Evolutionary conservation across 257 asterid genomes (phyloP).

Genomic region (Solanum tacnaense): DNA sequence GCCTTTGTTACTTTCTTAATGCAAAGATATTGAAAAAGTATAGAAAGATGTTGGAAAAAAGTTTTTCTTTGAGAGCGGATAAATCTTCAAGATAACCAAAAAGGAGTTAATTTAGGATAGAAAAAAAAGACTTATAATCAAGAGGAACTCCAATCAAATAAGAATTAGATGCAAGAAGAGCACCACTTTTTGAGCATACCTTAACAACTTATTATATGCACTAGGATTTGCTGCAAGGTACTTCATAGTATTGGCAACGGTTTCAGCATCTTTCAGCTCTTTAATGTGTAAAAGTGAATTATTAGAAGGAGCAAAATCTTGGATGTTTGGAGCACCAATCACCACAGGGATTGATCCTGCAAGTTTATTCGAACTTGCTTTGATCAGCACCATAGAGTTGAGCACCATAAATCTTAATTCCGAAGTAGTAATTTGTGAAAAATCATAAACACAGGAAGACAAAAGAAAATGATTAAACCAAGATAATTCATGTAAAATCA

Average conservation of each 20-base stretch:
- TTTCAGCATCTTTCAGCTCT: conserved; percentile 52
- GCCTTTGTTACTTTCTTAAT: not conserved
- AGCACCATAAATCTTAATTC: not conserved
- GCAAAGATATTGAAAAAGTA: not conserved
- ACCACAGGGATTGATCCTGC: conserved; percentile 86
- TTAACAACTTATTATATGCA: conserved; percentile 65
- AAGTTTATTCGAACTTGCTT: not conserved
- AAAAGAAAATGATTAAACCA: not conserved
- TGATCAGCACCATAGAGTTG: not conserved
- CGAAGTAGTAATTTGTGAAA: not conserved
- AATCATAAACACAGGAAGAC: not conserved
- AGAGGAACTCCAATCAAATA: not conserved
- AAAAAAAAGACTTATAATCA: not conserved
- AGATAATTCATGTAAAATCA: not conserved
- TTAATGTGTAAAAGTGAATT: conserved; percentile 69
- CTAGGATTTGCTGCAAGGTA: conserved; percentile 59
- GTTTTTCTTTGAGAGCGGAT: not conserved
- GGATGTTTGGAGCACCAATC: conserved; percentile 89
- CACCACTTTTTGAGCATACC: conserved; percentile 27
- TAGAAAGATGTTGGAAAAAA: not conserved
- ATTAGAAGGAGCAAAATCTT: conserved; percentile 80
- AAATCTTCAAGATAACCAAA: not conserved
- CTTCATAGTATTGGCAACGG: conserved; percentile 68
- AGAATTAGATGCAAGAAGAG: not conserved
- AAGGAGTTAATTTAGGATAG: not conserved